Evolutionary conservation across 2,329 filamentous ascomycete species (phyloP), one percentile per base, ranked within the genome.

Genomic region (Diaporthe vaccinii): DNA sequence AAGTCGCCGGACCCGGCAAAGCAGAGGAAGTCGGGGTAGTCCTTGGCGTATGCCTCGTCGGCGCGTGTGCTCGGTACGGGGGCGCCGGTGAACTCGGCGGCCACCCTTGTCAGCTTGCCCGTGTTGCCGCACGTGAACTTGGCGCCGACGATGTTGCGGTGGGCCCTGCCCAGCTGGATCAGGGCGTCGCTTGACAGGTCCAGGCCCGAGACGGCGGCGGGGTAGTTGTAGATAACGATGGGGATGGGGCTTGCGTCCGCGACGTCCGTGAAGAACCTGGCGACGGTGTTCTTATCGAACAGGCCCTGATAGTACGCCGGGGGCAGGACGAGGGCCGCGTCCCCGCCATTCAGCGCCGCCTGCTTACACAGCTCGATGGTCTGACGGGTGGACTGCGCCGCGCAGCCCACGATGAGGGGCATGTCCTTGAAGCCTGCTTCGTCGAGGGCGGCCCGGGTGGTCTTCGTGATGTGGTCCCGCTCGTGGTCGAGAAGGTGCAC

Each of bases 1-100:
- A 95, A 95, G 84, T 95, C 93, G 71, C 92, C 92, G 67, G 91
- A 93, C 73, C 94, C 93, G 57, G 92, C 93, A 79, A 93, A 90
- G 75, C 92, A 93, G 81, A 93, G 87, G 86, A 95, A 95, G 31
- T 80, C 51, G 10, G 61, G 53, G 28, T 44, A 44, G 28, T 67
- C 61, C n/a, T 61, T 74, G 14, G 61, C 78, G 31, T 39, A 72
- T 44, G 14, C 78, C 75, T 34, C 76, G 74, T 14, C 77, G 72
- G 46, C 76, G 7, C 31, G 12, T 4, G 14, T 34, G 34, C 49
- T 25, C 14, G 65, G 65, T 4, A 55, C 49, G 7, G 65, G 49
- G 3, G 17, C 14, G 9, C 65, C 65, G 73, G 73, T 76, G 57
- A 78, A 76, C 15, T 86, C 77, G 8, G 87, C 86, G 10, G 88